Evolutionary conservation across 2,329 filamentous ascomycete species (phyloP).

Genomic region (Huntiella abstrusa): DNA sequence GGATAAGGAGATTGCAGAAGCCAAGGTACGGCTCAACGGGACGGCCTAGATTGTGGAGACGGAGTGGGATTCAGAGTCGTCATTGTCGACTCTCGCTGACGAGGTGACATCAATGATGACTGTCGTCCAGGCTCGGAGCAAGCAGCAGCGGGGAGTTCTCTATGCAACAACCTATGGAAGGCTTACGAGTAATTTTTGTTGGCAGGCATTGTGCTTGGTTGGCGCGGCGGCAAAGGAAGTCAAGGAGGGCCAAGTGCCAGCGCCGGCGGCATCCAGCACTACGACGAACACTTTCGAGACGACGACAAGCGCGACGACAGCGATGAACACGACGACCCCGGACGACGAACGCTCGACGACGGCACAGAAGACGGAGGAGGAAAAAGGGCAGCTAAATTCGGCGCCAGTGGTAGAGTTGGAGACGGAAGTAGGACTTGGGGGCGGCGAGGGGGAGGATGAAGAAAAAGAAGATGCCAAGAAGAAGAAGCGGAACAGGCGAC

Average conservation of each 20-base stretch:
- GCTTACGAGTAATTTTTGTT: constrained; percentile 12
- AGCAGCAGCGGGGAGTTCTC: no score
- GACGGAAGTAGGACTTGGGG: neutral
- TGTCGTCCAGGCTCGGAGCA: no score
- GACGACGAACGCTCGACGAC: constrained; percentile 7
- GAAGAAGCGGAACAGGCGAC: constrained; percentile 9
- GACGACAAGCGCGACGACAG: no score
- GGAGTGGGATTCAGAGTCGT: no score
- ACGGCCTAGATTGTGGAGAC: constrained; percentile 8
- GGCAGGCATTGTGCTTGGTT: constrained; percentile 5
- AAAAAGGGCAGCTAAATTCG: neutral
- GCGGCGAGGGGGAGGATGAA: constrained; percentile 1
- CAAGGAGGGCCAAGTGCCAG: no score
- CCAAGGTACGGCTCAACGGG: constrained; percentile 26
- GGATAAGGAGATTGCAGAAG: constrained; percentile 44
- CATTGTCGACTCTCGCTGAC: no score
- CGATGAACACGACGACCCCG: no score
- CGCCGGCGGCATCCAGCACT: no score
- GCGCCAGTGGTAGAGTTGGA: neutral
- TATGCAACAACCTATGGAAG: constrained; percentile 9
- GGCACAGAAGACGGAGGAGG: neutral
- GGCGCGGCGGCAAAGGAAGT: no score
- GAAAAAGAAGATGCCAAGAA: constrained; percentile 8
- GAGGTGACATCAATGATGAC: no score
- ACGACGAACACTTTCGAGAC: no score